phyloP scores from a whole-genome alignment of 257 asterid species.

The Gentiana macrophylla region DNA sequence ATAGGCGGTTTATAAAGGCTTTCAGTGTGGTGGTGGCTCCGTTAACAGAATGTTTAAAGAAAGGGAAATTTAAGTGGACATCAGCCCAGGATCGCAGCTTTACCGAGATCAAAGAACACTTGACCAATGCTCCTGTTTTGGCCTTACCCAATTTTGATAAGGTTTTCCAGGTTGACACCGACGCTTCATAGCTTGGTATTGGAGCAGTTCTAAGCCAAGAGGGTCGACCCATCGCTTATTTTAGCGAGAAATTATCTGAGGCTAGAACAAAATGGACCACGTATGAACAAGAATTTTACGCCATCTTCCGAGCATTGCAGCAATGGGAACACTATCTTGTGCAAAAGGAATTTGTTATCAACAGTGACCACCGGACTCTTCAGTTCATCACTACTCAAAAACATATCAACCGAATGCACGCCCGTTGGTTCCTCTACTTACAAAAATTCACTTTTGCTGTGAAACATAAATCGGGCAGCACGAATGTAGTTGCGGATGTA shows the following conservation, averaged over 20 bases:
- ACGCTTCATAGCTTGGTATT: too few relatives aligned
- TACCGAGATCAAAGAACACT: neutral
- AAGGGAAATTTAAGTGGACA: neutral
- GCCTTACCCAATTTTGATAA: too few relatives aligned
- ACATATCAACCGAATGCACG: too few relatives aligned
- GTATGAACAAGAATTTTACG: too few relatives aligned
- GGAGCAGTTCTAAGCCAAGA: neutral
- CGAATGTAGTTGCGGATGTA: neutral
- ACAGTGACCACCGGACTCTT: too few relatives aligned
- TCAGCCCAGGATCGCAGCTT: neutral
- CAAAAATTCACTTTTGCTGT: neutral
- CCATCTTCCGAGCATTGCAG: too few relatives aligned
- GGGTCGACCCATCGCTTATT: neutral
- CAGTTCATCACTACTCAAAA: too few relatives aligned
- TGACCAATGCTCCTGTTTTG: neutral
- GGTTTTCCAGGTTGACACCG: too few relatives aligned
- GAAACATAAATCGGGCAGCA: neutral
- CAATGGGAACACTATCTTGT: neutral
- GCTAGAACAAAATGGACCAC: neutral
- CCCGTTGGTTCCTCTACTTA: too few relatives aligned
- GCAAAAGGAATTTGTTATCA: neutral
- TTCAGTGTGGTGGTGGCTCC: neutral
- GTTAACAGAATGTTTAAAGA: too few relatives aligned
- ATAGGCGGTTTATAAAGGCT: too few relatives aligned
- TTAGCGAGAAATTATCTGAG: slow-evolving; percentile 2